Percentiles rank a stretch among this genome's conserved stretches.
phyloP scores from a whole-genome alignment of 768 basidiomycete genomes.

The Candolleomyces aberdarensis region DNA sequence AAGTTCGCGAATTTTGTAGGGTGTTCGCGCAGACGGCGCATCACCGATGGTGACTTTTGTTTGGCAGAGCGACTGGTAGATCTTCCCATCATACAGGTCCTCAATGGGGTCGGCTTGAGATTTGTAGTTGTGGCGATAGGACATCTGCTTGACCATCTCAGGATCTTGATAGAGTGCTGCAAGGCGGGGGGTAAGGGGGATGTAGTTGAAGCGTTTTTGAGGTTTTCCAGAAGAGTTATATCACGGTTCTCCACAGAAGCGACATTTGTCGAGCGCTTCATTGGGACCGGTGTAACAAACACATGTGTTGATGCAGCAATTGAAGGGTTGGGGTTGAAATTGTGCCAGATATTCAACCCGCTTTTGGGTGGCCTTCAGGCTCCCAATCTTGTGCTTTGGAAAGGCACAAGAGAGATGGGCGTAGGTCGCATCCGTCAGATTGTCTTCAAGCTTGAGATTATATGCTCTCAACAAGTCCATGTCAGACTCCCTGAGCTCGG shows the following conservation, averaged over 20 bases:
- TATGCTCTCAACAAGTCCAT: not conserved
- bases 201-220: conserved; percentile 27
- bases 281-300: conserved; percentile 18
- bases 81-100: conserved; percentile 34
- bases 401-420: not conserved
- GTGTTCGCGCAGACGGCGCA: no score
- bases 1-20: no score
- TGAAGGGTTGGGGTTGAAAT: conserved; percentile 21
- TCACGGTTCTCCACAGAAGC: conserved; percentile 22
- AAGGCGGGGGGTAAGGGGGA: conserved; percentile 29
- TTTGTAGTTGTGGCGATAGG: not conserved
- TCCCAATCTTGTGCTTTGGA: not conserved
- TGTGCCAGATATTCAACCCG: conserved; percentile 25
- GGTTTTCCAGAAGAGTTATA: conserved; percentile 16
- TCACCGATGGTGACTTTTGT: conserved; percentile 18
- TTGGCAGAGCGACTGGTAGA: conserved; percentile 24
- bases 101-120: not conserved
- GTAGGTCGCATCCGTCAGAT: not conserved
- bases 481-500: not conserved
- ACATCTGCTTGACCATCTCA: not conserved
- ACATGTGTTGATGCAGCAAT: conserved; percentile 23
- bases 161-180: conserved; percentile 17
- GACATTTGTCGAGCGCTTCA: conserved; percentile 21
- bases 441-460: not conserved
- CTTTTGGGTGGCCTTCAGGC: not conserved